Evolutionary conservation across 1,284 basidiomycete genomes (phyloP), one percentile per base, ranked within the genome.

Genomic region (Trichosporon sp.): DNA sequence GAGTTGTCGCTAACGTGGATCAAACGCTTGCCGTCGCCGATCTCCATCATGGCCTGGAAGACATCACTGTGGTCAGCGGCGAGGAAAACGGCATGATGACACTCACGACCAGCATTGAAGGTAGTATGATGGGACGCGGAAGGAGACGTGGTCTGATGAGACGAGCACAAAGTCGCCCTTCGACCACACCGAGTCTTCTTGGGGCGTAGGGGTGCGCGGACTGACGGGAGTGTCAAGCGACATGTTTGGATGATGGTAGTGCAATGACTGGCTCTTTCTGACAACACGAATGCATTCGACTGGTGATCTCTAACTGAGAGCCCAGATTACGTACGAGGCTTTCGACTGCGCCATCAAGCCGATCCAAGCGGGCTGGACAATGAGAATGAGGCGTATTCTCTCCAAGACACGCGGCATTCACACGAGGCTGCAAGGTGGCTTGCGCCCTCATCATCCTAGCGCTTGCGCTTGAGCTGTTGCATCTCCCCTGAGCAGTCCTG

Each of bases 121-220:
- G 23, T 60, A 63, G 32, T 58, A 64, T 21, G 44, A 59, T 9
- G 63, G 65, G 1, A 66, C 52, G 6, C 56, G 16, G 62, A 66
- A 69, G 1, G 57, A 54, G 29, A 65, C 61, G 3, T 59, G 8
- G 40, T 69, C 68, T 1, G 52, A 25, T 25, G 61, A 57, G 32
- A 62, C 34, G 34, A 69, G 40, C 59, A 59, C 57, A 29, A 66
- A 62, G 37, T 66, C 65, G 23, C 63, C 65, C 13, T 29, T 49
- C 5, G 56, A 60, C 65, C 65, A 65, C 3, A n/a, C 44, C 4
- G 34, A 3, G 65, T 65, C 65, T 44, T 62, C 65, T 4, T 23
- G 25, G 4, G 54, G 44, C 65, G 9, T 23, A 25, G 9, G 54
- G 36, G 37, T 9, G 13, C 49, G 11, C 49, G 4, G 37, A 3